These are phyloP conservation scores for Rhodotorula toruloides DNA, from an alignment of 768 basidiomycete genomes.

Conservation along the genomic window DNA sequence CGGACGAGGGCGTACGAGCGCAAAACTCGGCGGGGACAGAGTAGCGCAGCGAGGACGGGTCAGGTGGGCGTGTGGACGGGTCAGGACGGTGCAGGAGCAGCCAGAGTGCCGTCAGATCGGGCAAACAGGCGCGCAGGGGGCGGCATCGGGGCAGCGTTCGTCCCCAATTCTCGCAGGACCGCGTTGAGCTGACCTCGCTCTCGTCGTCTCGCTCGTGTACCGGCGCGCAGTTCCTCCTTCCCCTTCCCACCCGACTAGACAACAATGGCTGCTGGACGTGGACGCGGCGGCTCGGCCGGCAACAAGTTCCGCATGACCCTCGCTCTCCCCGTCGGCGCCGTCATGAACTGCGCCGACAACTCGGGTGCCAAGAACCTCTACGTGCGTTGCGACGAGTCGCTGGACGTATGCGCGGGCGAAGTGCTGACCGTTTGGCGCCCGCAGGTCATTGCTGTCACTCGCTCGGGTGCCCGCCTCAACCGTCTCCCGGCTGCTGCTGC, in stretches of 20 bases:
- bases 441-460: constrained; percentile 81
- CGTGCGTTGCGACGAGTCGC: constrained; percentile 41
- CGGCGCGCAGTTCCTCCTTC: constrained; percentile 4
- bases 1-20: too few species aligned
- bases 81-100: too few species aligned
- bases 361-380: constrained; percentile 94
- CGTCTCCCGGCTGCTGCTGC: constrained; percentile 78
- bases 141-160: too few species aligned
- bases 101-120: too few species aligned
- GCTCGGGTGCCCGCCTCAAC: constrained; percentile 93
- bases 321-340: constrained; percentile 78
- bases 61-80: too few species aligned
- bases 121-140: too few species aligned
- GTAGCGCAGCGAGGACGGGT: too few species aligned
- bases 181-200: constrained; percentile 2
- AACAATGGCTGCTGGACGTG: constrained; percentile 38
- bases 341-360: constrained; percentile 76
- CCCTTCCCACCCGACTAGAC: constrained; percentile 12
- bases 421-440: background rate
- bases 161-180: background rate
- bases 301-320: constrained; percentile 88
- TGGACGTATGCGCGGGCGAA: background rate
- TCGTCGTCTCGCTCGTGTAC: background rate
- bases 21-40: too few species aligned
- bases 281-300: constrained; percentile 67